Percentiles rank a stretch among this genome's conserved stretches.
phyloP scores from a whole-genome alignment of 108 stramenopile genomes.

The Asterionellopsis glacialis region DNA sequence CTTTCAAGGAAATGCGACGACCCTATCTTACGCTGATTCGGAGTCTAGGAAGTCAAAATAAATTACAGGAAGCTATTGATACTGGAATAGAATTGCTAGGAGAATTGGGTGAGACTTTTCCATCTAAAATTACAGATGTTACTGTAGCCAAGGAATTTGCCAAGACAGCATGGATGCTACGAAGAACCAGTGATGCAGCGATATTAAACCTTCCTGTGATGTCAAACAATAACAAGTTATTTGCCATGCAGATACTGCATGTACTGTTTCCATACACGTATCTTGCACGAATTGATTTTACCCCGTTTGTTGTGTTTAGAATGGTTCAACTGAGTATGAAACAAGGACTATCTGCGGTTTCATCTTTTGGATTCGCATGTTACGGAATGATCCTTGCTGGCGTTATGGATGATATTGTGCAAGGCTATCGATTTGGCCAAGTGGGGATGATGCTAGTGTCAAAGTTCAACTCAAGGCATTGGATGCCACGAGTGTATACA shows the following conservation, averaged over 20 bases:
- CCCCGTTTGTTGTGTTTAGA: conserved; percentile 20
- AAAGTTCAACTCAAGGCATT: conserved; percentile 21
- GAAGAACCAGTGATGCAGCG: conserved; percentile 22
- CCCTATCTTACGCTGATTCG: conserved; percentile 29
- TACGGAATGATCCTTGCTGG: conserved; percentile 37
- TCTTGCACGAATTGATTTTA: conserved; percentile 15
- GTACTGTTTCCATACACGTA: conserved; percentile 16
- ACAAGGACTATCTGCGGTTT: conserved; percentile 30
- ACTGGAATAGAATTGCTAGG: conserved; percentile 23
- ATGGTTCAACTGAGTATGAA: conserved; percentile 39
- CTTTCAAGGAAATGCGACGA: conserved; percentile 27
- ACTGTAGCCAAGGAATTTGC: not conserved
- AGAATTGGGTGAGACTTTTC: conserved; percentile 28
- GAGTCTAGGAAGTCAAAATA: conserved; percentile 17
- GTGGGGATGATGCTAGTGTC: conserved; percentile 29
- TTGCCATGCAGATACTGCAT: conserved; percentile 36
- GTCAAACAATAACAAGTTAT: conserved; percentile 6
- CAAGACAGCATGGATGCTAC: conserved; percentile 16
- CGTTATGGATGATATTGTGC: not conserved
- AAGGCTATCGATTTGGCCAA: conserved; percentile 16
- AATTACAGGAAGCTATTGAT: conserved; percentile 26
- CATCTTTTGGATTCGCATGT: conserved; percentile 33
- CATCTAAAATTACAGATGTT: not conserved
- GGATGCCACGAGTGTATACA: conserved; percentile 22
- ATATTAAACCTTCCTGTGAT: conserved; percentile 25